A percentile compares a stretch with the other conserved stretches of the same genome.
phyloP scores from a whole-genome alignment of 202 grass and related monocot species.

The Schoenoplectus triqueter region DNA sequence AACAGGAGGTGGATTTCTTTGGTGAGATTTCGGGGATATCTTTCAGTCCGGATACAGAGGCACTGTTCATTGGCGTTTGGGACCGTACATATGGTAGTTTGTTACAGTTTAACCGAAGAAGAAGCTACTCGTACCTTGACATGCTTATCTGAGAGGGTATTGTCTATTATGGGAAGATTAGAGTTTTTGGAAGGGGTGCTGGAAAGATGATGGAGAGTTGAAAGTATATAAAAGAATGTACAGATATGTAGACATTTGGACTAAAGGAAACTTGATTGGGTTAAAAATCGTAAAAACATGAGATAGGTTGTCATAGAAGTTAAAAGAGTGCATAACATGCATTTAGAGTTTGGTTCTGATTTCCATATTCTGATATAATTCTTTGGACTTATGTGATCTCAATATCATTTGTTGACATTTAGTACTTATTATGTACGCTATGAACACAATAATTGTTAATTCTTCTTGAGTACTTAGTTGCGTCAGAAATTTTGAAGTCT shows the following conservation, averaged over 20 bases:
- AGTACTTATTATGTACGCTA: neutral
- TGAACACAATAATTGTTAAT: constrained; percentile 22
- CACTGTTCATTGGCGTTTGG: constrained; percentile 69
- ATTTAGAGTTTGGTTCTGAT: constrained; percentile 41
- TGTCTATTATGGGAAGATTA: constrained; percentile 19
- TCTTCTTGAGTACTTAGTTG: neutral
- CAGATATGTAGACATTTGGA: constrained; percentile 33
- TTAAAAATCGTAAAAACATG: constrained; percentile 18
- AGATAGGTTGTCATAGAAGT: constrained; percentile 32
- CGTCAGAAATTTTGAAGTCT: constrained; percentile 8
- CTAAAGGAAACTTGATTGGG: neutral
- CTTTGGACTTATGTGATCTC: constrained; percentile 20
- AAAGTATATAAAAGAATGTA: constrained; percentile 36
- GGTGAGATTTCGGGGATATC: constrained; percentile 77
- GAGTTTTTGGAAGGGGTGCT: constrained; percentile 6
- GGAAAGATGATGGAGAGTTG: neutral
- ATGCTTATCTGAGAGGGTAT: constrained; percentile 52
- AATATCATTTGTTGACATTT: constrained; percentile 38
- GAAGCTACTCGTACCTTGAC: constrained; percentile 65
- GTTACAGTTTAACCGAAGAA: constrained; percentile 58
- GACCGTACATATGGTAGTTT: constrained; percentile 67
- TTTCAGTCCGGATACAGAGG: constrained; percentile 76
- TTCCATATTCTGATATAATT: constrained; percentile 25
- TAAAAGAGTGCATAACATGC: constrained; percentile 22
- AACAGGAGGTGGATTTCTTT: constrained; percentile 83